Base-by-base conservation (phyloP, 768 basidiomycete species). In the Chalciporus piperatus region DNA sequence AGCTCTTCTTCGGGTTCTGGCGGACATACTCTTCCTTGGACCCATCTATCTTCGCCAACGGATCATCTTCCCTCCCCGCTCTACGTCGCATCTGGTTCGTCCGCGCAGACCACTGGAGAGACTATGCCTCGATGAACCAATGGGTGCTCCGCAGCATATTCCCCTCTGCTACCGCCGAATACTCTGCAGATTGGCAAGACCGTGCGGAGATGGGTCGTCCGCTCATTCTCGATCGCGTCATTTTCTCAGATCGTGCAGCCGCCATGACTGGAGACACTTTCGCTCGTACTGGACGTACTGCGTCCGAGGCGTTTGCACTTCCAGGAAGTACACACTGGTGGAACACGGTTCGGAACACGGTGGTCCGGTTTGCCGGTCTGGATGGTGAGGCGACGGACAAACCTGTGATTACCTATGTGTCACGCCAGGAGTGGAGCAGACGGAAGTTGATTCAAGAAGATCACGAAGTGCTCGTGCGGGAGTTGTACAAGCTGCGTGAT, bases 1-100 rank as follows among this genome's bases (percentile, higher is more conserved):
- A 98, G 64, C 80, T 94, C 17, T 87, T 89, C 73, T 91, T 92
- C 57, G 94, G 94, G 37, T 81, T 95, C 59, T 96, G 94, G 94
- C 80, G 92, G 8, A 84, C 92, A 0, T 96, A 95, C 67, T 80
- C 91, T 30, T 84, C 89, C 2, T 74, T 96, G 11, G 92, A 94
- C 65, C 79, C 81, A 1, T 70, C 68, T 19, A 92, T 95, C 46
- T 69, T 82, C 3, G 57, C 79, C 0, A 70, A 76, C 41, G 92
- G 91, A 8, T 78, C 79, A 42, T 89, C 91, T 1, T 68, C 74
- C 6, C 83, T 97, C 30, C 88, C 90, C 1, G 75, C 87, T 2
- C 80, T 86, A 0, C 81, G 85, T 0, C 86, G 89, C 12, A 72
- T 94, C 58, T 68, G 92, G 58, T 93, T 97, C 70, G 76, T 83